phyloP scores from a whole-genome alignment of 75 land plant genomes.

The Sequoia sempervirens region DNA sequence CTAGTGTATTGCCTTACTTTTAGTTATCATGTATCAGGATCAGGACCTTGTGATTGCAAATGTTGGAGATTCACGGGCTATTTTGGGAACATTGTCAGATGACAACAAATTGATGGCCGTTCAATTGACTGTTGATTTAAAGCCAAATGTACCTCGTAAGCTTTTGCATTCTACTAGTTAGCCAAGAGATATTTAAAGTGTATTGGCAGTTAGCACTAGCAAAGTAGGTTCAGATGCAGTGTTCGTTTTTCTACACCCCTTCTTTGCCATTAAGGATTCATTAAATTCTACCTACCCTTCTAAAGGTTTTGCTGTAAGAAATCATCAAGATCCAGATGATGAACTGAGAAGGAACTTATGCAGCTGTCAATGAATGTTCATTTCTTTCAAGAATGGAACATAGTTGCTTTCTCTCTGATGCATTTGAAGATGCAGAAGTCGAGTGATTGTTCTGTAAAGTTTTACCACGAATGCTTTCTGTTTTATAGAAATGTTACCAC shows the following conservation, averaged over 20 bases:
- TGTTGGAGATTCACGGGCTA: constrained; percentile 84
- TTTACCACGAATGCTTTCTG: not conserved
- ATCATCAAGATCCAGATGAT: not conserved
- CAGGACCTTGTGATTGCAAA: constrained; percentile 48
- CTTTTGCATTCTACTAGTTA: not conserved
- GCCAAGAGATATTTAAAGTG: not conserved
- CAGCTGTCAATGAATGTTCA: not conserved
- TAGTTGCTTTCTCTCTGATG: not conserved
- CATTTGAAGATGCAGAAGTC: not conserved
- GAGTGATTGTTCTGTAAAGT: not conserved
- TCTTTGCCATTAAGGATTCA: too few species aligned
- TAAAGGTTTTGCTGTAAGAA: not conserved
- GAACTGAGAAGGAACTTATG: not conserved
- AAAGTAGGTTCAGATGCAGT: not conserved
- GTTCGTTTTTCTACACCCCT: not conserved
- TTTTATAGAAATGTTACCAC: not conserved
- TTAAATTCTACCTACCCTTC: not conserved
- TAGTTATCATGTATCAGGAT: constrained; percentile 1
- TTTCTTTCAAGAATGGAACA: not conserved
- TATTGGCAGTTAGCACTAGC: not conserved
- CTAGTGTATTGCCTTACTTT: not conserved
- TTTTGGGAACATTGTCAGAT: constrained; percentile 54
- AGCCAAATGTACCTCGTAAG: constrained; percentile 66
- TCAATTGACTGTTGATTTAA: constrained; percentile 66
- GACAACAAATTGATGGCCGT: constrained; percentile 52